Percentiles rank a stretch among this genome's conserved stretches.
These are phyloP conservation scores for Chrysoporthe puriensis DNA, from an alignment of 2,329 filamentous ascomycete species.

Conservation along the genomic window DNA sequence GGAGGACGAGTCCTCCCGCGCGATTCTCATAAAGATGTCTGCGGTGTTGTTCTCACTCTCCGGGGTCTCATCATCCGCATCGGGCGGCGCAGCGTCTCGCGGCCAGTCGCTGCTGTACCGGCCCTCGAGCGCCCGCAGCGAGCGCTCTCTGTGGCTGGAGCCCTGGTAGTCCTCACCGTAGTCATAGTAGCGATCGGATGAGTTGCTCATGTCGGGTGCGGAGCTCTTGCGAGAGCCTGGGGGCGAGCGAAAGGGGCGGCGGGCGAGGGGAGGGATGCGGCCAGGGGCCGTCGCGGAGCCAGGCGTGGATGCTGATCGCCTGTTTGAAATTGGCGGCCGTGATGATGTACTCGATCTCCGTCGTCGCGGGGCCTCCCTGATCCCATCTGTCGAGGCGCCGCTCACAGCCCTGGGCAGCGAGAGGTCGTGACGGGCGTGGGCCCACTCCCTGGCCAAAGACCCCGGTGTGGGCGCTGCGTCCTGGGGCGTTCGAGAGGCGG, in stretches of 20 bases:
- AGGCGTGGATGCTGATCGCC: constrained; percentile 39
- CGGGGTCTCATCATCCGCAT: constrained; percentile 48
- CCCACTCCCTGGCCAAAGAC: constrained; percentile 40
- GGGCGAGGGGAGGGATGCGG: constrained; percentile 53
- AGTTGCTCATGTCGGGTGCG: constrained; percentile 55
- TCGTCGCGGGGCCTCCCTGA: constrained; percentile 34
- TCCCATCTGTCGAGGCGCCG: constrained; percentile 20
- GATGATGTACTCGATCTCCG: constrained; percentile 43
- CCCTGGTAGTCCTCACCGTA: constrained; percentile 48
- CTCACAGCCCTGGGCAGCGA: constrained; percentile 45
- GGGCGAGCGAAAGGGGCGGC: constrained; percentile 58
- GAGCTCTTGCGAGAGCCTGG: constrained; percentile 61
- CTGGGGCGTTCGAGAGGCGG: constrained; percentile 36
- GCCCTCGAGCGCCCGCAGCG: constrained; percentile 56
- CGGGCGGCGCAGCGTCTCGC: constrained; percentile 45
- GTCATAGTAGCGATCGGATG: constrained; percentile 48
- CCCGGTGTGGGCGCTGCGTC: constrained; percentile 33
- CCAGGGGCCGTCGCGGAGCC: constrained; percentile 35
- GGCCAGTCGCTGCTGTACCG: constrained; percentile 42
- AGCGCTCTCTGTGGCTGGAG: constrained; percentile 51
- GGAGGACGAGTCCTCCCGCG: constrained; percentile 51
- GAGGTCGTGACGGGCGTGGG: constrained; percentile 52
- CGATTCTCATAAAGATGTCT: constrained; percentile 63
- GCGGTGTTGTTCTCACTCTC: constrained; percentile 48
- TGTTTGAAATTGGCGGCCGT: constrained; percentile 57